Base-by-base conservation (phyloP, 140 eudicot genomes). In the Flaveria floridana region DNA sequence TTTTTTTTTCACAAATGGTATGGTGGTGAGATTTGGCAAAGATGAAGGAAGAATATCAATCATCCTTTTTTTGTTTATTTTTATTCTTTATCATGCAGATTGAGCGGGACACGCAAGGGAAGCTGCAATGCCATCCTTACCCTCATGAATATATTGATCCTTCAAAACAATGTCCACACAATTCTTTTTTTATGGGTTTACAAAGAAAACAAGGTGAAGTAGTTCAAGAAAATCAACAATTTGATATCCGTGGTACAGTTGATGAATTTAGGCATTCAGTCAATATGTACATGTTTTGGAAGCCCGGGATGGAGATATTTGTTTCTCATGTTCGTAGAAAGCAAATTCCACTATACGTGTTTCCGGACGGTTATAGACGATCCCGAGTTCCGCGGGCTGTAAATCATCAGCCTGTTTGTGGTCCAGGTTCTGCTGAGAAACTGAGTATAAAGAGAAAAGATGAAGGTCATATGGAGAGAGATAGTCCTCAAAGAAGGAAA, bases 111-210 rank as follows among this genome's bases (percentile, higher is more conserved):
- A 89, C 96, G 19, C 71, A 48, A 20, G 87, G 89, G 63, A 81
- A 82, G 70, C 87, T 92, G 59, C 97, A 89, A 72, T 92, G 97
- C 81, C 97, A 89, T 50, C 97, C 97, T 3, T 81, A 89, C 66
- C 96, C 96, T 47, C 92, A 85, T 16, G 96, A 89, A 68, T 87
- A 85, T 58, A 50, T 86, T 3, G 96, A 92, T 28, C 85, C 76
- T 18, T 74, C 84, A 0, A 87, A 72, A 50, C 90, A 86, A 8
- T 82, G 86, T 47, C 84, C 85, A 26, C 84, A 75, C 48, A 68
- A 76, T 21, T 58, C 80, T 47, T 92, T 82, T 67, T 92, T 92
- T 52, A 89, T 89, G 96, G 96, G 96, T 11, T 80, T 89, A 70
- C 89, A 82, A 71, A 82, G 88, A 47, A 89, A 87, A 77, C 82